phyloP scores from a whole-genome alignment of 164 flowering plant genomes.

The Hamamelis virginiana region DNA sequence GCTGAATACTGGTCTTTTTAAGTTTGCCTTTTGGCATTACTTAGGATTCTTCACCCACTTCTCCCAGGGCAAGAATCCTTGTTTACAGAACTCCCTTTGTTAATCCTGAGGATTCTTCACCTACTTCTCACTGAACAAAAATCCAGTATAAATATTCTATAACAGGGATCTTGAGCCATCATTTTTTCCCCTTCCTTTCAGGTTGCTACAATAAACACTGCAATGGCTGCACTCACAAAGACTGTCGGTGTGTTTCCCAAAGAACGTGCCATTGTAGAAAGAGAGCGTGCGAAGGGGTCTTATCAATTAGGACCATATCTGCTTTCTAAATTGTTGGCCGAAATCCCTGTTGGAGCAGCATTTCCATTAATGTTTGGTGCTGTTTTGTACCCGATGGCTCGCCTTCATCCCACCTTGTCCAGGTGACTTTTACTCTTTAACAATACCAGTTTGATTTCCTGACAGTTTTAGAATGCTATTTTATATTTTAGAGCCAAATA shows the following conservation, averaged over 20 bases:
- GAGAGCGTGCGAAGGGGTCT: constrained; percentile 92
- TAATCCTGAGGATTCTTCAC: too few relatives aligned
- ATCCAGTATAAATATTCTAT: not conserved
- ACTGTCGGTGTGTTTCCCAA: constrained; percentile 93
- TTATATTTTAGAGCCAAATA: not conserved
- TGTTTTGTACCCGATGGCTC: constrained; percentile 90
- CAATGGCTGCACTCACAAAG: constrained; percentile 99
- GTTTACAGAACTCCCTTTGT: too few relatives aligned
- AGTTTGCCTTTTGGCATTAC: too few relatives aligned
- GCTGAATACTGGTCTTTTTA: too few relatives aligned
- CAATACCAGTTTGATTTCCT: not conserved
- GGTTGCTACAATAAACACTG: constrained; percentile 99
- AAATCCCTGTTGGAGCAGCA: constrained; percentile 90
- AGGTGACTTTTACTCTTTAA: constrained; percentile 39
- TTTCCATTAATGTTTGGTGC: constrained; percentile 96
- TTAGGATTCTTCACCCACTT: too few relatives aligned
- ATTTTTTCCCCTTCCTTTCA: constrained; percentile 19
- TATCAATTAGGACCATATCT: constrained; percentile 88
- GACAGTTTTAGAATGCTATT: not conserved
- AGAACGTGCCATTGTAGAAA: constrained; percentile 89
- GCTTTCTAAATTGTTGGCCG: constrained; percentile 87
- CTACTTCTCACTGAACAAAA: too few relatives aligned
- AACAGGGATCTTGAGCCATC: not conserved
- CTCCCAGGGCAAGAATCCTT: too few relatives aligned
- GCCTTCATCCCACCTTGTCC: constrained; percentile 80